These are phyloP conservation scores for Rehmannia glutinosa DNA, from an alignment of 257 asterid genomes.

Conservation along the genomic window DNA sequence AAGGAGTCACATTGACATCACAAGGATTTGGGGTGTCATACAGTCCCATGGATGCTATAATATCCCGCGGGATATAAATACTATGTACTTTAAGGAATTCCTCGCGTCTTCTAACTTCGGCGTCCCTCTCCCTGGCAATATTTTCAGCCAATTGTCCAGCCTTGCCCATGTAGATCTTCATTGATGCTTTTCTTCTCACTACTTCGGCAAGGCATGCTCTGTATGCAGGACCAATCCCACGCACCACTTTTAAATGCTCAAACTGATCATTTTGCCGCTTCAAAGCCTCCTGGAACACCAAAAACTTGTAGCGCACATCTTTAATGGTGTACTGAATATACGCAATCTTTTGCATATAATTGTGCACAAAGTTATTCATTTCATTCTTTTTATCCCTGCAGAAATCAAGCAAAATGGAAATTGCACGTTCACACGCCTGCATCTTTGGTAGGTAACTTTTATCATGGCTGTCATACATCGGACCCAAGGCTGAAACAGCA, in stretches of 20 bases:
- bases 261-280: conserved; percentile 86
- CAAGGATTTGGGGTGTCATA: conserved; percentile 82
- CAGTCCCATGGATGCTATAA: conserved; percentile 87
- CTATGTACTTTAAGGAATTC: conserved; percentile 72
- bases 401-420: conserved; percentile 61
- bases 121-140: conserved; percentile 82
- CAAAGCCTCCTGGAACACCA: conserved; percentile 92
- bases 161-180: conserved; percentile 97
- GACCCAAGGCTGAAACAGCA: conserved; percentile 98
- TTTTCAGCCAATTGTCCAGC: conserved; percentile 96
- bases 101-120: conserved; percentile 79
- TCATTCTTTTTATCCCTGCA: conserved; percentile 85
- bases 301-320: conserved; percentile 75
- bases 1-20: conserved; percentile 82
- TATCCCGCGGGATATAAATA: conserved; percentile 78
- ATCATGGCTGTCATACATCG: conserved; percentile 86
- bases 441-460: conserved; percentile 76
- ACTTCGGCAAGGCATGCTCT: conserved; percentile 96
- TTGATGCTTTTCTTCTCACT: conserved; percentile 82
- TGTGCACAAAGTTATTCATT: conserved; percentile 80
- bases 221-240: conserved; percentile 90
- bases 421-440: conserved; percentile 65
- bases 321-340: conserved; percentile 76
- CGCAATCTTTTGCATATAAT: conserved; percentile 90
- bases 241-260: conserved; percentile 82